Percentiles rank a stretch among this genome's conserved stretches.
phyloP scores from a whole-genome alignment of 139 green algal species.

The Auxenochlorella pyrenoidosa region DNA sequence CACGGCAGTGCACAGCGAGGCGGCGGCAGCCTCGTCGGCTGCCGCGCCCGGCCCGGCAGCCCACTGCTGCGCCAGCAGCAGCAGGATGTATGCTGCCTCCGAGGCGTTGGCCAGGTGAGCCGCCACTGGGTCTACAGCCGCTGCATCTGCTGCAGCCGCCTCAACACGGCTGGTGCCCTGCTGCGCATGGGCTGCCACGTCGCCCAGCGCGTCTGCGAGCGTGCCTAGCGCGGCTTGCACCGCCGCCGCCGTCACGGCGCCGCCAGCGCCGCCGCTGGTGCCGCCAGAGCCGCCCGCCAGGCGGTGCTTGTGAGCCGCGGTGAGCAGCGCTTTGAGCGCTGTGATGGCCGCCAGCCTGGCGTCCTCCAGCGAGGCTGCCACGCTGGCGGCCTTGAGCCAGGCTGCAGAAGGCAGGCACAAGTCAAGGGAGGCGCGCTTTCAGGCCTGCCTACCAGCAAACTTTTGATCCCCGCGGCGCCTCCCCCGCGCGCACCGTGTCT shows the following conservation, averaged over 20 bases:
- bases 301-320: constrained; percentile 6
- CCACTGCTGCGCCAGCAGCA: constrained; percentile 42
- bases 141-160: not conserved
- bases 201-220: not conserved
- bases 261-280: not conserved
- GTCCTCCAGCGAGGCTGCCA: constrained; percentile 47
- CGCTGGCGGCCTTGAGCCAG: constrained; percentile 37
- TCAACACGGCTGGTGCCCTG: not conserved
- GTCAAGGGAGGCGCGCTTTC: not conserved
- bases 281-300: not conserved
- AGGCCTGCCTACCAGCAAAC: not conserved
- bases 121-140: constrained; percentile 24
- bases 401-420: not conserved
- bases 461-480: no score
- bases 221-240: constrained; percentile 2
- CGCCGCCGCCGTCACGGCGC: not conserved
- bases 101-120: constrained; percentile 11
- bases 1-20: not conserved
- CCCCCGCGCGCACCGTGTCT: no score
- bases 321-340: constrained; percentile 34
- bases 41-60: not conserved
- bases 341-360: constrained; percentile 31
- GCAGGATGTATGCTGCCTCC: constrained; percentile 31
- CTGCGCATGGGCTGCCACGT: not conserved
- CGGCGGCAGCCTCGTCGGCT: not conserved